Base-by-base conservation (phyloP, 306 rosid genomes). In the Rosa lucieae region DNA sequence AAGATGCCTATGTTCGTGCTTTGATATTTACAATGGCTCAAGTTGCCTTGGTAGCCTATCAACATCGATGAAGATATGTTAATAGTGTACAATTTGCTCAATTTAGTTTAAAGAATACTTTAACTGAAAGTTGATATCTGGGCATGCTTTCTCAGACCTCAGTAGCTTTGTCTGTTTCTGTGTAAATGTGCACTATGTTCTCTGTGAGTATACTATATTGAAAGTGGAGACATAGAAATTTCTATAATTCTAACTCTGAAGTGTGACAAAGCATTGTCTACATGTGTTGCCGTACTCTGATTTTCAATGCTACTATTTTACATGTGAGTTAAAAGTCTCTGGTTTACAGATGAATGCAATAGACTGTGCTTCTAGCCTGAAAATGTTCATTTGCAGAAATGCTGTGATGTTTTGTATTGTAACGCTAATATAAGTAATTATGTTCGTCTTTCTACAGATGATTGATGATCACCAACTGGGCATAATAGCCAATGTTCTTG, bases 381-480 rank as follows among this genome's bases (percentile, higher is more conserved):
- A 66, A 49, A 17, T 58, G n/a, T 18, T 29, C 21, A 35, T 66
- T 80, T 44, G 47, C 47, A 7, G 2, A 21, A 9, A 8, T 21
- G 17, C 55, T 37, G 40, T 23, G 61, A 55, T 72, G 17, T 26
- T 56, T 47, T 37, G 53, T 77, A 59, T 21, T 42, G 37, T 12
- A 49, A 15, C 0, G 51, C 76, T 75, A 35, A 66, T 43, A 23
- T 42, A 26, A 6, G 4, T 1, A 23, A 7, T 32, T 74, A 4
- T 73, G 5, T 26, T 47, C 8, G 65, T 69, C 14, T 76, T 46
- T 48, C 35, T 35, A 48, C 88, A 82, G 83, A 78, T 82, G 81
- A 71, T 85, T 75, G 79, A 78, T 17, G 83, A 82, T 39, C 76
- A 78, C 39, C 85, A 79, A 51, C 73, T 66, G 63, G 85, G 85